Evolutionary conservation across 305 asterid species (phyloP).

Genomic region (Euphrasia arctica): DNA sequence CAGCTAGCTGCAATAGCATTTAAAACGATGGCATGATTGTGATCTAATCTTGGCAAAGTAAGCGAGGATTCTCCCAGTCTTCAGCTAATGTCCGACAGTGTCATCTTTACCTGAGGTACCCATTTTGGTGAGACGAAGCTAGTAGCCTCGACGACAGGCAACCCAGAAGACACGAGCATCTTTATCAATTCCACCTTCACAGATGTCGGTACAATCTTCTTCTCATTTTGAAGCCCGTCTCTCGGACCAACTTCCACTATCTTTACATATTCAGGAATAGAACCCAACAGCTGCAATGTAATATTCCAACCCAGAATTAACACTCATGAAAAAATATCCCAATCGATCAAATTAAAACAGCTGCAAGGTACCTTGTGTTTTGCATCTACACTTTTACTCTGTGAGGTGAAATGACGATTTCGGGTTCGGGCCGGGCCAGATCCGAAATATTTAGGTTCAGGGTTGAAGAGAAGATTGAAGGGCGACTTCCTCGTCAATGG

Average conservation of each 20-base stretch:
- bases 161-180: not conserved
- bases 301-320: not conserved
- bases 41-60: no score
- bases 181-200: slow-evolving; percentile 5
- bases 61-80: no score
- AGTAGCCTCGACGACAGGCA: slow-evolving; percentile 1
- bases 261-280: not conserved
- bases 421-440: not conserved
- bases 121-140: slow-evolving; percentile 1
- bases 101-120: not conserved
- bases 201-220: not conserved
- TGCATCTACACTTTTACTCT: not conserved
- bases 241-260: slow-evolving; percentile 4
- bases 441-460: not conserved
- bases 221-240: not conserved
- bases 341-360: not conserved
- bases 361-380: not conserved
- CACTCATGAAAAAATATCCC: not conserved
- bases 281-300: not conserved
- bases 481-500: not conserved
- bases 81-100: no score
- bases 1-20: slow-evolving; percentile 66
- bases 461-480: not conserved
- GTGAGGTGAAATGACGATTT: not conserved
- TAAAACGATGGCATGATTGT: not conserved